Evolutionary conservation across 1,284 basidiomycete genomes (phyloP).

Genomic region (Sporisorium exsertum): DNA sequence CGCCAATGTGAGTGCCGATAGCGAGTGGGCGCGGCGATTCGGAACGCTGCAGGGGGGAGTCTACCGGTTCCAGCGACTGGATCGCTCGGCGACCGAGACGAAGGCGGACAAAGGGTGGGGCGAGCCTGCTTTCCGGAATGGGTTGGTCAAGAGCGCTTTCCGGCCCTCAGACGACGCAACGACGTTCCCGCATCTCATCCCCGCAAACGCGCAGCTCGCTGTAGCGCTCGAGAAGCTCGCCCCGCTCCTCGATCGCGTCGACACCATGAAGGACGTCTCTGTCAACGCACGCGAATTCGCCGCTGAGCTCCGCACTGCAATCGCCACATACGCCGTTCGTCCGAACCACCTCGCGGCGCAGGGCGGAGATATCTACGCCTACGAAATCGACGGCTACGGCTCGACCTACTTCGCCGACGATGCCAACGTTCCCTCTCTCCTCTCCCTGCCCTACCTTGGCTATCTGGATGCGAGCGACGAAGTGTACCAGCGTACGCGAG

Average conservation of each 20-base stretch:
- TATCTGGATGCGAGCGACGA: conserved; percentile 34
- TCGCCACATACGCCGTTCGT: conserved; percentile 30
- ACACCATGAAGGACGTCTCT: conserved; percentile 27
- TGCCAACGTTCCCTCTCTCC: conserved; percentile 59
- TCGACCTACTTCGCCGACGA: conserved; percentile 58
- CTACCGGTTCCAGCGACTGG: conserved; percentile 54
- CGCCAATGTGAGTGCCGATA: conserved; percentile 19
- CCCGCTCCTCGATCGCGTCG: conserved; percentile 15
- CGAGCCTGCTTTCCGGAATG: conserved; percentile 40
- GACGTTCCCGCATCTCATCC: conserved; percentile 54
- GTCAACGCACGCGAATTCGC: conserved; percentile 31
- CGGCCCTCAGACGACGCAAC: conserved; percentile 59
- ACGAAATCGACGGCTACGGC: conserved; percentile 63
- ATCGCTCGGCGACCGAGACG: conserved; percentile 50
- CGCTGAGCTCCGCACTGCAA: conserved; percentile 33
- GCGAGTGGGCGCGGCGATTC: conserved; percentile 46
- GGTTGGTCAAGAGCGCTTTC: conserved; percentile 59
- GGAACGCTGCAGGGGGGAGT: conserved; percentile 46
- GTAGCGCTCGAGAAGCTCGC: conserved; percentile 41
- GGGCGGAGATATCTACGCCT: conserved; percentile 52
- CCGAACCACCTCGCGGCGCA: conserved; percentile 20
- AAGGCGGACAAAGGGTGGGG: conserved; percentile 56
- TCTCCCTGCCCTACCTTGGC: conserved; percentile 60
- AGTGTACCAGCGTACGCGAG: conserved; percentile 53
- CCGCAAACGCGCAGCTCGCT: conserved; percentile 51